Evolutionary conservation across 2,329 filamentous ascomycete species (phyloP), one percentile per base, ranked within the genome.

Genomic region (Plenodomus lindquistii): DNA sequence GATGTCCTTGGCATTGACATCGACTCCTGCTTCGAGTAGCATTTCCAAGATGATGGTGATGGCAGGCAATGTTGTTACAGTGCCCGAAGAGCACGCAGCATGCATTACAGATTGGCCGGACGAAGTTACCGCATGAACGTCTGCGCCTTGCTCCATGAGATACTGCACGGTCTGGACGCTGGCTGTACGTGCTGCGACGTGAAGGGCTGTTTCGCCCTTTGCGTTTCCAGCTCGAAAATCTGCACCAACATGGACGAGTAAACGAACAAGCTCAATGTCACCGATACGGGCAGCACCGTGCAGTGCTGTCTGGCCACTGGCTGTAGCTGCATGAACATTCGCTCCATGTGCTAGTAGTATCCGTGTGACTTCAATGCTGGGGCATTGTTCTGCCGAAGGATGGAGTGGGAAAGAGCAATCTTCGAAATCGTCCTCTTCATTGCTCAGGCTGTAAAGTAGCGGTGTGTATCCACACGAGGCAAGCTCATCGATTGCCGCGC

Each of bases 111-210:
- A 18, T 46, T 46, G 16, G 38, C 44, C 37, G 13, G 21, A 13
- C 18, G 44, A 24, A 42, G 38, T 46, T 9, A 42, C 34, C 31
- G 38, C 38, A 37, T 37, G 37, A 13, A 42, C 38, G 31, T 46
- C 38, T 34, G 37, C 43, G 37, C 40, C 40, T 35, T 42, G 22
- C 7, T 42, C 29, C 13, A 42, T 42, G 40, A 42, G 40, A 22
- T 42, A 42, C 27, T 18, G 27, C 27, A 42, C 27, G 29, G 17
- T 35, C 27, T 34, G 15, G 15, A 36, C 40, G 24, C n/a, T 40
- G 37, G 43, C 16, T 40, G 27, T 40, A n/a, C 43, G 37, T 40
- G 43, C 43, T 46, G 37, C 43, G 16, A 38, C 35, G 37, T 40
- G 43, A 16, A 46, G 22, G 22, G 37, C 37, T 24, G 43, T 46